Conservation (phyloP, 2,329 filamentous ascomycete genomes). For the Clarireedia hainanense region DNA sequence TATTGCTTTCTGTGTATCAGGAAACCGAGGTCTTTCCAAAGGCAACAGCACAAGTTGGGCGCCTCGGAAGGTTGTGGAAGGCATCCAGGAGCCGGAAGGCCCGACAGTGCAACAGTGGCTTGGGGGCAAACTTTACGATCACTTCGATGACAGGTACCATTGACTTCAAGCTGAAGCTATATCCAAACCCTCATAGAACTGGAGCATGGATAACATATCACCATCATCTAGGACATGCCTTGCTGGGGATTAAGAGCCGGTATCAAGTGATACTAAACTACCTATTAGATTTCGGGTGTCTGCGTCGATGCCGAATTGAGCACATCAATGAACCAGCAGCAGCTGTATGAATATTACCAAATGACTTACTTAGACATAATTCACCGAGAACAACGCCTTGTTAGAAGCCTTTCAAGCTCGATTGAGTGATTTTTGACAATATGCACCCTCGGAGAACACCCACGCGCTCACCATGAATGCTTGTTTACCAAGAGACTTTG, state of each 20-base stretch:
- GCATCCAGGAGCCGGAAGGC: background rate
- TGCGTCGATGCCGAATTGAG: background rate
- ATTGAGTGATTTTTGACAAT: background rate
- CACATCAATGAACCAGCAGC: background rate
- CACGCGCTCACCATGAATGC: no score
- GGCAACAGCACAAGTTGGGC: no score
- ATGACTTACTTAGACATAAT: background rate
- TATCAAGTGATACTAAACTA: background rate
- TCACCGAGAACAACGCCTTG: background rate
- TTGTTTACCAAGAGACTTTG: no score
- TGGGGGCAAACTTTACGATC: background rate
- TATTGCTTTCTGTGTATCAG: no score
- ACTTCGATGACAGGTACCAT: background rate
- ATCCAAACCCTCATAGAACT: background rate
- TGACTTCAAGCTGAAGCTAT: background rate
- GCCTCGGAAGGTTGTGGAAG: background rate
- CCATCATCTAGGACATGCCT: background rate
- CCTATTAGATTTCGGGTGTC: background rate
- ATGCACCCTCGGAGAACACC: no score
- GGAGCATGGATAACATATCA: background rate
- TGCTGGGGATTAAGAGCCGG: background rate
- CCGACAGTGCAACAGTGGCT: background rate
- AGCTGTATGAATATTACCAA: background rate
- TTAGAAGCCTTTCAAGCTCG: background rate
- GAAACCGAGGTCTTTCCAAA: no score